A percentile compares a stretch with the other conserved stretches of the same genome.
phyloP scores from a whole-genome alignment of 805 yeast species.

The Schwanniomyces pseudopolymorphus region DNA sequence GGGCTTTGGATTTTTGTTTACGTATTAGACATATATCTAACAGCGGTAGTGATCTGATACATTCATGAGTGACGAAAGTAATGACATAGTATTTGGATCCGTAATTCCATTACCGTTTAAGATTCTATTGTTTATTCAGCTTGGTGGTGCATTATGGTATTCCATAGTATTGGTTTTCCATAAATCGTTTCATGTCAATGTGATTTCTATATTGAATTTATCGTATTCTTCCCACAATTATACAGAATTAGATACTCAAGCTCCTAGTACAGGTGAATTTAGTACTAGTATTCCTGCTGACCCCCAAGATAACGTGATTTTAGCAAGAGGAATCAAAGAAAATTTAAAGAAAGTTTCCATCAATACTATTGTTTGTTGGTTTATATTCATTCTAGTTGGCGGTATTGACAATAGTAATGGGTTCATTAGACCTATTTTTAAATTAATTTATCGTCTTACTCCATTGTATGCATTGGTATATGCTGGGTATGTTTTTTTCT shows the following conservation, averaged over 20 bases:
- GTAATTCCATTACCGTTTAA: constrained; percentile 43
- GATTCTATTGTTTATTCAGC: constrained; percentile 46
- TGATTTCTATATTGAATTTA: constrained; percentile 42
- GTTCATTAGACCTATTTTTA: neutral
- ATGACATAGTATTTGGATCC: constrained; percentile 20
- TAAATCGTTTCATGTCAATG: constrained; percentile 40
- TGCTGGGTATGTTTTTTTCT: constrained; percentile 9
- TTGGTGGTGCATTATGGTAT: constrained; percentile 57
- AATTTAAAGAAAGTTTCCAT: constrained; percentile 28
- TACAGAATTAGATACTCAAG: constrained; percentile 18
- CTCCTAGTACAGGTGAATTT: constrained; percentile 29
- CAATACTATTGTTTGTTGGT: constrained; percentile 20
- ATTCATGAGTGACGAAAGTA: neutral
- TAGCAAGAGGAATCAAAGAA: constrained; percentile 34
- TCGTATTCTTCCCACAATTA: constrained; percentile 41
- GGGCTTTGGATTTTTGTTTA: neutral
- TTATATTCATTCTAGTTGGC: constrained; percentile 13
- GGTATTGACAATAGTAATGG: constrained; percentile 15
- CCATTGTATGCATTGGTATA: constrained; percentile 10
- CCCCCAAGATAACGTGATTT: constrained; percentile 24
- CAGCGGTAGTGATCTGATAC: neutral
- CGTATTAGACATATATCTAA: neutral
- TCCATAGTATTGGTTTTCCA: constrained; percentile 40
- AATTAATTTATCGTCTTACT: constrained; percentile 3
- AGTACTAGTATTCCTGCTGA: constrained; percentile 31